Evolutionary conservation across 345 rosid genomes (phyloP), one percentile per base, ranked within the genome.

Genomic region (Euphorbia lathyris): DNA sequence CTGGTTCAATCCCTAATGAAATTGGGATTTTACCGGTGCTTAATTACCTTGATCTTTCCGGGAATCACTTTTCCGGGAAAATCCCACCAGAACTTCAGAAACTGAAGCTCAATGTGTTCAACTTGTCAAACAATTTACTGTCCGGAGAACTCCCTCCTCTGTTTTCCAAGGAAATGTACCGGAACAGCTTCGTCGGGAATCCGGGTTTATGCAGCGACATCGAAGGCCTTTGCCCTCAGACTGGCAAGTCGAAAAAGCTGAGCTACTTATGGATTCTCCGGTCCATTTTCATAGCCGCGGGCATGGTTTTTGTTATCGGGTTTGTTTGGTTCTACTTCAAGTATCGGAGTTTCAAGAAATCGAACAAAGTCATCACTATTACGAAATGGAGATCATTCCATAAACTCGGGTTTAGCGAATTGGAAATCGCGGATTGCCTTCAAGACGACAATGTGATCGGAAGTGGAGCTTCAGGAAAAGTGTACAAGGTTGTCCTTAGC

Each of bases 301-400:
- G 69, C 16, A 3, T 82, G 3, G 86, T 87, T 62, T 79, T 89
- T 47, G 80, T 86, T 2, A 70, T 79, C 14, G 96, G 98, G 43
- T 58, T 88, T n/a, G 73, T 72, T 67, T 83, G 88, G 88, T 86
- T 94, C 79, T 79, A 68, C 67, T 57, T 81, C n/a, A 88, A 83
- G 69, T 91, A 78, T 63, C 52, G 66, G 76, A 84, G 74, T 22
- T 73, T 85, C 70, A 82, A 73, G 78, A 82, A 79, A 72, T 50
- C 72, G 0, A 87, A 83, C 82, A 85, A 72, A 43, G 77, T 70
- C 0, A 51, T 73, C 0, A 63, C 78, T 9, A 69, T 83, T 42
- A 72, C 88, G 0, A 90, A 93, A 81, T 93, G 98, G 98, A 88
- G 83, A 72, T 84, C 95, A 0, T 94, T 94, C 80, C 98, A 94